Conservation (phyloP, 140 eudicot species). For the Senecio squalidus region DNA sequence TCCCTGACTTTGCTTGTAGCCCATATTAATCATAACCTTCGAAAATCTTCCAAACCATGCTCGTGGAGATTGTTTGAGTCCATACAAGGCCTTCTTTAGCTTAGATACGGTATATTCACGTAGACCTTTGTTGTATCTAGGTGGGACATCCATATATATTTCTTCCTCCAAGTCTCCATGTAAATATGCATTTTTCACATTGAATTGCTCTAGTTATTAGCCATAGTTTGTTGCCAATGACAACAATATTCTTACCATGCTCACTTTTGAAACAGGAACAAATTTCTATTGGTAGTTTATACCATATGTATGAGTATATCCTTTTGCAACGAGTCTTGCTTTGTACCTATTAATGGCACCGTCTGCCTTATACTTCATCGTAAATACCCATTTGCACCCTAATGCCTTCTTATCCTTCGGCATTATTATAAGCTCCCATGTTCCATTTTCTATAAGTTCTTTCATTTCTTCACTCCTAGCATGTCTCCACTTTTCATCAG, state of each 20-base stretch:
- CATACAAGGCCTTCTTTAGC: background rate
- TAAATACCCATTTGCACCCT: background rate
- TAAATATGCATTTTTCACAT: background rate
- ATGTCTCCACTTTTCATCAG: too few relatives aligned
- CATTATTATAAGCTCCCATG: background rate
- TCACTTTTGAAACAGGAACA: background rate
- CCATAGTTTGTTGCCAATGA: background rate
- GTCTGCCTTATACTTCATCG: background rate
- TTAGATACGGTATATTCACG: background rate
- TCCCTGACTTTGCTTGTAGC: background rate
- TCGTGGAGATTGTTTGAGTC: slow-evolving; percentile 19
- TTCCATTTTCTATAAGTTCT: too few relatives aligned
- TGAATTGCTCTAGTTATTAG: background rate
- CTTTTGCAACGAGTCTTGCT: background rate
- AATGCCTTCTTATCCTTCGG: background rate
- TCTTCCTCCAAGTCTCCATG: background rate
- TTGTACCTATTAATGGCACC: background rate
- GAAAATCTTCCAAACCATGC: slow-evolving; percentile 1
- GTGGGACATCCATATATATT: background rate
- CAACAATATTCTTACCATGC: background rate
- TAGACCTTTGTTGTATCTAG: background rate
- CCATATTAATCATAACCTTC: background rate
- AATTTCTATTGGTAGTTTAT: background rate
- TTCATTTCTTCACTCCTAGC: too few relatives aligned
- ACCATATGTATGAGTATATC: background rate